A percentile compares a stretch with the other conserved stretches of the same genome.
These are phyloP conservation scores for Colletotrichum nymphaeae DNA, from an alignment of 2,329 filamentous ascomycete species.

Conservation along the genomic window DNA sequence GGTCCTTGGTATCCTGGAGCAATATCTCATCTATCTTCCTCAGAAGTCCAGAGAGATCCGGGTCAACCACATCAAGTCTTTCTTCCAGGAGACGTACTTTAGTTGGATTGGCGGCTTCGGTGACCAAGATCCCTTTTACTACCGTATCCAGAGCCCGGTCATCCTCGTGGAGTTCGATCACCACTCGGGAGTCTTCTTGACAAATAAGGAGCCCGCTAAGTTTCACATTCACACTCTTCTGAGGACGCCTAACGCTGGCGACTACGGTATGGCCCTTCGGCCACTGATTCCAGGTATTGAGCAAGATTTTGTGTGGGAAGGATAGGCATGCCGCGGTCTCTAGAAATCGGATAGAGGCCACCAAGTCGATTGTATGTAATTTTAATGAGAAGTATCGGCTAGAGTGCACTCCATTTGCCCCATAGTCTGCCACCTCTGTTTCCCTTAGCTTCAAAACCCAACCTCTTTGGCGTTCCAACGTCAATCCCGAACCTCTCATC, in stretches of 20 bases:
- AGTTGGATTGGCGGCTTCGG: slow-evolving; percentile 80
- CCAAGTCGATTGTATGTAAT: neutral
- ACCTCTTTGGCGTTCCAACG: neutral
- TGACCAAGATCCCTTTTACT: slow-evolving; percentile 80
- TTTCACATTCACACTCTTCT: slow-evolving; percentile 84
- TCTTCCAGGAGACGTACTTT: slow-evolving; percentile 80
- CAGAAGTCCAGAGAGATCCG: slow-evolving; percentile 62
- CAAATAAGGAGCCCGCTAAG: slow-evolving; percentile 77
- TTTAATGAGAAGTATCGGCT: neutral
- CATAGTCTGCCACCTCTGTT: neutral
- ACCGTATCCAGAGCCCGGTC: slow-evolving; percentile 80
- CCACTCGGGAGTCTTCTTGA: slow-evolving; percentile 82
- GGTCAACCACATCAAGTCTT: slow-evolving; percentile 63
- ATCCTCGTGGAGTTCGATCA: slow-evolving; percentile 83
- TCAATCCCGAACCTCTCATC: neutral
- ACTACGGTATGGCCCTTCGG: slow-evolving; percentile 73
- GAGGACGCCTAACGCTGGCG: slow-evolving; percentile 78
- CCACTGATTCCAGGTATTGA: slow-evolving; percentile 48
- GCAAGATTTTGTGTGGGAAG: slow-evolving; percentile 57
- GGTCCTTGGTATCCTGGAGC: slow-evolving; percentile 68
- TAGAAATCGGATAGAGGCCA: neutral
- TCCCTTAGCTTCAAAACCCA: neutral
- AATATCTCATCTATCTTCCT: slow-evolving; percentile 79
- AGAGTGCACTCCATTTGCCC: neutral
- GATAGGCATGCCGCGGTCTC: slow-evolving; percentile 30